These are phyloP conservation scores for Silene conica DNA, from an alignment of 148 eudicot species.

Conservation along the genomic window DNA sequence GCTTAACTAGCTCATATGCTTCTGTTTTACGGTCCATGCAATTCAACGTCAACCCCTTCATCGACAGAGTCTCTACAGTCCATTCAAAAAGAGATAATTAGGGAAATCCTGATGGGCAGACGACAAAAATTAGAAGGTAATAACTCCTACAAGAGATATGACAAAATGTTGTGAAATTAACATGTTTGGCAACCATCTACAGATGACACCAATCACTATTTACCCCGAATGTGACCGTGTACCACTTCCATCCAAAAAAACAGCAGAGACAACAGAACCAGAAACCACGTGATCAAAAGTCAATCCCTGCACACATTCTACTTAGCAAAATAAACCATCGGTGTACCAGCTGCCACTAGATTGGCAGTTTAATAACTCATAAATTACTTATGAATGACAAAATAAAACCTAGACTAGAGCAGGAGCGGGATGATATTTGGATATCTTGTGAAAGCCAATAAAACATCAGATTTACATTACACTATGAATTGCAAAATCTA, in stretches of 20 bases:
- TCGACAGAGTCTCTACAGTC: constrained; percentile 80
- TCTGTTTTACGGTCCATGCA: constrained; percentile 99
- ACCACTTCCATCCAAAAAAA: background rate
- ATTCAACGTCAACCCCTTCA: constrained; percentile 95
- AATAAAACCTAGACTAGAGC: background rate
- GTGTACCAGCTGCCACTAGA: background rate
- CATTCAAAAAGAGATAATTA: constrained; percentile 15
- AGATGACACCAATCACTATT: background rate
- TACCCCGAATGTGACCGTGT: background rate
- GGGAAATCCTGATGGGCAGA: background rate
- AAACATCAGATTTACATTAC: background rate
- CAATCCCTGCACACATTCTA: background rate
- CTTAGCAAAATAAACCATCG: background rate
- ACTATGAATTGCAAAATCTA: background rate
- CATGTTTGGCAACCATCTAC: background rate
- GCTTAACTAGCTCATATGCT: constrained; percentile 97
- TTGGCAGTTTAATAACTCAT: background rate
- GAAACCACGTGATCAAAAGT: background rate
- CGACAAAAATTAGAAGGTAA: background rate
- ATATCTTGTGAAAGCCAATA: background rate
- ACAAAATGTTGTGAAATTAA: background rate
- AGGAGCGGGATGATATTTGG: background rate
- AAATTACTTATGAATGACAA: background rate
- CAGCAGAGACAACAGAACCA: background rate
- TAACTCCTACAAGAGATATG: background rate